phyloP scores from a whole-genome alignment of 352 stramenopile genomes.

The Phytophthora boehmeriae region DNA sequence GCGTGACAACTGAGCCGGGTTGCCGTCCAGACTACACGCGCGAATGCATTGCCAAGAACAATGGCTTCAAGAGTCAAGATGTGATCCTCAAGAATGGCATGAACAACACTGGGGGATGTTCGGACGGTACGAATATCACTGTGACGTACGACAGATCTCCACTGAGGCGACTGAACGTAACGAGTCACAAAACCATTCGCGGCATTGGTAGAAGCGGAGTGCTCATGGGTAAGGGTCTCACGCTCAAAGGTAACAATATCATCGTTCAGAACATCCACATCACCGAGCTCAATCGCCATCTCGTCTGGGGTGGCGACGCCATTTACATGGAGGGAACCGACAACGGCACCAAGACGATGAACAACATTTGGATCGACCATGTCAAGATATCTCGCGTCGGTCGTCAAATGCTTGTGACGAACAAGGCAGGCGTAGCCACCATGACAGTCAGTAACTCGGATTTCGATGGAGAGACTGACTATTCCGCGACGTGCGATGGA shows the following conservation, averaged over 20 bases:
- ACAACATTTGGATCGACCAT: constrained; percentile 49
- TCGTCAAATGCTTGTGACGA: constrained; percentile 48
- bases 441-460: constrained; percentile 62
- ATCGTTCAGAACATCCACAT: constrained; percentile 52
- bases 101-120: constrained; percentile 47
- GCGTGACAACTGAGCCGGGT: constrained; percentile 35
- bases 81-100: constrained; percentile 45
- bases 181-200: constrained; percentile 42
- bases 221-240: constrained; percentile 42
- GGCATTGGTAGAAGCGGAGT: constrained; percentile 35
- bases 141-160: constrained; percentile 18
- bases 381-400: constrained; percentile 37
- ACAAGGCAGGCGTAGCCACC: constrained; percentile 34
- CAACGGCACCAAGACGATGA: constrained; percentile 9
- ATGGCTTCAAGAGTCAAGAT: constrained; percentile 40
- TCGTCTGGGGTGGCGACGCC: constrained; percentile 44
- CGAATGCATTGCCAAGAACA: constrained; percentile 41
- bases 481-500: constrained; percentile 49
- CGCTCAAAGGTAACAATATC: constrained; percentile 31
- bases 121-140: constrained; percentile 27
- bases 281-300: constrained; percentile 43
- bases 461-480: constrained; percentile 52
- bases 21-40: constrained; percentile 35
- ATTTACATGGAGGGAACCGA: constrained; percentile 40
- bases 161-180: constrained; percentile 30